These are phyloP conservation scores for Luffa acutangula DNA, from an alignment of 306 rosid genomes.

Conservation along the genomic window DNA sequence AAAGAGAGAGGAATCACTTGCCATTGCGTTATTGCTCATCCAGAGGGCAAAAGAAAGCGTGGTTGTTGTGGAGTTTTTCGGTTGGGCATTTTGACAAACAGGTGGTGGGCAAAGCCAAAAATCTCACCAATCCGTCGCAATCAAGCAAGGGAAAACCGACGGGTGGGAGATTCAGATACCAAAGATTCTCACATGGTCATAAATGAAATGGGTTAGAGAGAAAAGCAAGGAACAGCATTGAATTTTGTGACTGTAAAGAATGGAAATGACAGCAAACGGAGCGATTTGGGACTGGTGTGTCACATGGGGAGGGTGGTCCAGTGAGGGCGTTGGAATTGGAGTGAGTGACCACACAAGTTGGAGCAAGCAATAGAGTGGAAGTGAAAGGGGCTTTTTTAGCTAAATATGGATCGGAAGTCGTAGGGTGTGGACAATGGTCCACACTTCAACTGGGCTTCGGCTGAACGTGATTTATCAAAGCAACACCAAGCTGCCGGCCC, in stretches of 20 bases:
- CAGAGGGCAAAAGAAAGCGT: not conserved
- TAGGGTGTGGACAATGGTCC: not conserved
- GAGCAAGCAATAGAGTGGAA: not conserved
- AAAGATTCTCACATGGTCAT: not conserved
- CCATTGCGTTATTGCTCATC: too few species aligned
- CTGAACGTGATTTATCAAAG: not conserved
- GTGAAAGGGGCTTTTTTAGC: too few species aligned
- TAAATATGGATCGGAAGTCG: too few species aligned
- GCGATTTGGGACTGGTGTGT: not conserved
- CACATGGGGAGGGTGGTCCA: not conserved
- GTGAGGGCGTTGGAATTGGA: not conserved
- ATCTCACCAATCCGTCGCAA: not conserved
- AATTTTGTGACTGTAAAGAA: not conserved
- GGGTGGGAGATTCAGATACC: not conserved
- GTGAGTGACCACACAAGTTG: not conserved
- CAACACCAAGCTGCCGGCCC: not conserved
- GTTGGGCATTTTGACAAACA: not conserved
- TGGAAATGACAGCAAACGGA: too few species aligned
- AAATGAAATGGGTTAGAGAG: too few species aligned
- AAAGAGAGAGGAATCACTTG: not conserved
- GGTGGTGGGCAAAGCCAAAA: not conserved
- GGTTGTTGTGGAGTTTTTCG: not conserved
- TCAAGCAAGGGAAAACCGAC: not conserved
- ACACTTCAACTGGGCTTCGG: not conserved
- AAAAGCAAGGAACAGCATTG: not conserved